phyloP scores from a whole-genome alignment of 129 eudicot species.

The Centrapalus pauciflorus region DNA sequence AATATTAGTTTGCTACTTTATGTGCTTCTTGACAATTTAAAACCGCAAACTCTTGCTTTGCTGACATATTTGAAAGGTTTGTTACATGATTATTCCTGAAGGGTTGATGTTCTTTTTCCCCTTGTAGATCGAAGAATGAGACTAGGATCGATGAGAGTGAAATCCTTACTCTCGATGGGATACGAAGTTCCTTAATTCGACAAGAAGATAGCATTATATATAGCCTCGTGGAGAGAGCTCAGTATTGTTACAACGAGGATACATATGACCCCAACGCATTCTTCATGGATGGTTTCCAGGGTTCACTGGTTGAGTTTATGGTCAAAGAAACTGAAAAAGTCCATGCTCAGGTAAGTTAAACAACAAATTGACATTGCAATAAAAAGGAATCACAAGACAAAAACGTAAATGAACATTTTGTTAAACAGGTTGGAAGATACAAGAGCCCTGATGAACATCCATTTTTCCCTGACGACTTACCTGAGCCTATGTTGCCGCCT shows the following conservation, averaged over 20 bases:
- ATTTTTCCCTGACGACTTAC: slow-evolving; percentile 75
- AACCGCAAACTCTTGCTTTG: not conserved
- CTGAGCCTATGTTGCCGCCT: slow-evolving; percentile 72
- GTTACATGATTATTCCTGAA: not conserved
- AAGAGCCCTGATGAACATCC: slow-evolving; percentile 93
- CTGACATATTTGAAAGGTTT: not conserved
- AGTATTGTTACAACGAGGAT: slow-evolving; percentile 64
- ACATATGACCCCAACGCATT: slow-evolving; percentile 74
- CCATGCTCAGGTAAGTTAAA: slow-evolving; percentile 59
- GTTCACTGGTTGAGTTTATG: slow-evolving; percentile 82
- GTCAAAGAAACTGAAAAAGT: slow-evolving; percentile 85
- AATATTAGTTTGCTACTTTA: not conserved
- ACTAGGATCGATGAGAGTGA: slow-evolving; percentile 71
- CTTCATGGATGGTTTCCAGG: slow-evolving; percentile 53
- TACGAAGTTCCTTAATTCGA: slow-evolving; percentile 65
- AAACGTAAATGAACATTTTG: slow-evolving; percentile 4
- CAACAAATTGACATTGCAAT: not conserved
- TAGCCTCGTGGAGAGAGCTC: slow-evolving; percentile 90
- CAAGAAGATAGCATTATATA: slow-evolving; percentile 94
- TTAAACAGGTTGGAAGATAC: slow-evolving; percentile 74
- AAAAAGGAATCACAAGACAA: slow-evolving; percentile 6
- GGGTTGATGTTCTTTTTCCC: not conserved
- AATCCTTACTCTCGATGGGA: slow-evolving; percentile 76
- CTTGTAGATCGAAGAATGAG: slow-evolving; percentile 36
- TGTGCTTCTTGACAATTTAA: not conserved